Base-by-base conservation (phyloP, 305 asterid species). In the Coffea humblotiana region DNA sequence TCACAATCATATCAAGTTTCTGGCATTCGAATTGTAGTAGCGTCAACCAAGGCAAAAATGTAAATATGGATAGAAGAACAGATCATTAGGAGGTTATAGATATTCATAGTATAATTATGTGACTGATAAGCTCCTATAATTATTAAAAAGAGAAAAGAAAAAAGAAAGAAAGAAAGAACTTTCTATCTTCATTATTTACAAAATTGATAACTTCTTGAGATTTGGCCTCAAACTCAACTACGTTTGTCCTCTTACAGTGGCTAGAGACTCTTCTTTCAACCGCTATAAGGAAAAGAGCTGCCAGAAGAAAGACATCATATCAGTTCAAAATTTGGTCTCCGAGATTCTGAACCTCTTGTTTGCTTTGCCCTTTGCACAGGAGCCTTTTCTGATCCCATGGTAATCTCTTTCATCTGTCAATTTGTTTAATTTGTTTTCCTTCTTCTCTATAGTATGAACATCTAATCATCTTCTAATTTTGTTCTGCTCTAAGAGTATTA, bases 321-420 rank as follows among this genome's bases (percentile, higher is more conserved):
- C 78, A 72, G 85, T 61, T 87, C 92, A 67, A 90, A 85, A 72
- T 89, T 87, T 77, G 76, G 92, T 77, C 90, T 85, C 71, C 83
- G 69, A 81, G 74, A 80, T 63, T 70, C 74, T 37, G 88, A 89
- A 79, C 91, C 92, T 71, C 89, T 89, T 70, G 87, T 87, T 78
- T 87, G 90, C 83, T 90, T 90, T 81, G 88, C 92, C 65, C 88
- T 90, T 49, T 90, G 92, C 72, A 86, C 89, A 1, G 94, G 92
- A 48, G 88, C 90, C 82, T 79, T 82, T 82, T 90, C 94, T 71
- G 92, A 90, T 84, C 94, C 92, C 77, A 64, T 79, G 90, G 93
- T 90, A 84, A 81, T 37, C 54, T 79, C 73, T 82, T 68, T 66
- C 77, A 76, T 80, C 81, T 21, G 58, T 6, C 48, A 77, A 71